Base-by-base conservation (phyloP, 2,329 filamentous ascomycete species). In the Scopulariopsis brevicaulis region DNA sequence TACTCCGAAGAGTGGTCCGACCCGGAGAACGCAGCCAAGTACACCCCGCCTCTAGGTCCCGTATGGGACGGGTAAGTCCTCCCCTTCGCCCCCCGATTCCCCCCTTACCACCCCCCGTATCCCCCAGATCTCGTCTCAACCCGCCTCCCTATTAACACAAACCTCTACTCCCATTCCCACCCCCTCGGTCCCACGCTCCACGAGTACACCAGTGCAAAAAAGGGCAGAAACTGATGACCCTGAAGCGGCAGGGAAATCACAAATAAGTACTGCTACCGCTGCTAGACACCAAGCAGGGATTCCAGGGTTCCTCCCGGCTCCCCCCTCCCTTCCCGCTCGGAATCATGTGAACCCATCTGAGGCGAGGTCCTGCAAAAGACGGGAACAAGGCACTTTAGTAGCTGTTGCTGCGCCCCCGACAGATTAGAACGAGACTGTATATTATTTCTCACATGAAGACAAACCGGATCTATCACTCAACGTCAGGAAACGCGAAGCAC, bases 1-100 rank as follows among this genome's bases (percentile, higher is more conserved):
- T 57, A 57, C 55, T 57, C 55, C 5, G 55, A 57, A 12, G 55
- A 57, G 48, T 57, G 55, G 55, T 43, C n/a, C 20, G 48, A 57
- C 25, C 48, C 55, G 24, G 46, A 51, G 14, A 57, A 57, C 18
- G 55, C 55, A 2, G 55, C 55, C n/a, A 52, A 22, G 55, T 57
- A 57, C 28, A n/a, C 14, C 15, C 48, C 55, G 22, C 55, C 55
- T n/a, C 43, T 57, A 12, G 55, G 55, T 8, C 55, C 55, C 1
- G 55, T 57, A 25, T 57, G 51, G 55, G 55, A 57, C 20, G 32
- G 55, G 55, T 32, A 20, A 53, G 48, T 53, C 10, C 10, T 22
- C 46, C 24, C 24, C 24, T 34, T 15, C 28, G 20, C 22, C 22
- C 48, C 22, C 24, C 8, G n/a, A 15, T n/a, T 18, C 18, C 28